Base-by-base conservation (phyloP, 129 eudicot genomes). In the Apium graveolens region DNA sequence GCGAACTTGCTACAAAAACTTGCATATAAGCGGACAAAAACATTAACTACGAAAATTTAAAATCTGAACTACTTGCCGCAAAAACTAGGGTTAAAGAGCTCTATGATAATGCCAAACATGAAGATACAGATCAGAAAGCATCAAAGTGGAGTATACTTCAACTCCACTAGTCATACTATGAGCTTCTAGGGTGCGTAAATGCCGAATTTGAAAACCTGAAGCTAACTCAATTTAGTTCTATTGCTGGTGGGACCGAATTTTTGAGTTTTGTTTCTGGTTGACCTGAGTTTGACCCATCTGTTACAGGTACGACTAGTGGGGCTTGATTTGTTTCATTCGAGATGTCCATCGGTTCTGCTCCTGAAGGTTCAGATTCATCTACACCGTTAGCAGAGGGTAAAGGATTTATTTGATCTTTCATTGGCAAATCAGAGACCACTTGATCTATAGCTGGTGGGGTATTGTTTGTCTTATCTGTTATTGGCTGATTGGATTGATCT, bases 241-340 rank as follows among this genome's bases (percentile, higher is more conserved):
- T 73, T 51, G 32, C 34, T 35, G 48, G 79, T 38, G 74, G 21
- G 37, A 81, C 44, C 34, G 42, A 24, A n/a, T 43, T 76, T 18
- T 35, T 6, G 80, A 76, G 79, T 63, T 78, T 86, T 73, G 39
- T 81, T 14, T 80, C 80, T 70, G 81, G 86, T 38, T 78, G 78
- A 73, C 29, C 73, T 0, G 86, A 24, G 34, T 79, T 85, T 53
- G 53, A 65, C 78, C 85, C 83, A 70, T 81, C 70, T 17, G 82
- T 63, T 66, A 44, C 81, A 43, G 41, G 60, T 29, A 27, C 39
- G 29, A 73, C 14, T 20, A 42, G 45, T 72, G 29, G 60, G 16
- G 38, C 60, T 44, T 14, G 77, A 14, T 74, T 29, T 29, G 77
- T 44, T 74, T 7, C 62, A 42, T 27, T 34, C 13, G 77, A 74